Evolutionary conservation across 2,329 filamentous ascomycete genomes (phyloP).

Genomic region (Cyanodermella asteris): DNA sequence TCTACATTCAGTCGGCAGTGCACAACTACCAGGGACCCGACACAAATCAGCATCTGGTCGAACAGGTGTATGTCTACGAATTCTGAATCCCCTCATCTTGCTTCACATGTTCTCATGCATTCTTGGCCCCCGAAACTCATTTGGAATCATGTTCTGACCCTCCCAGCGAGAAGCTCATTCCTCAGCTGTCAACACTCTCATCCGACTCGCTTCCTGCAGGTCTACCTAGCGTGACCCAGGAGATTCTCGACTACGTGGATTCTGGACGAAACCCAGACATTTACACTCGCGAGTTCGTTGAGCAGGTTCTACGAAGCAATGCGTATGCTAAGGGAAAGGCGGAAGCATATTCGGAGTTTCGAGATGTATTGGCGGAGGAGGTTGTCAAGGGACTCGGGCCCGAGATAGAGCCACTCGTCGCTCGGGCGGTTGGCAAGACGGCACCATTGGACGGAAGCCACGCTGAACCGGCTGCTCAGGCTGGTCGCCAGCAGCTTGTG

Average conservation of each 20-base stretch:
- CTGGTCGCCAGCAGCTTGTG: too few relatives aligned
- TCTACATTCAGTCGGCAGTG: constrained; percentile 34
- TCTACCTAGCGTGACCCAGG: constrained; percentile 26
- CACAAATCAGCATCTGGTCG: constrained; percentile 34
- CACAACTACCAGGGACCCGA: constrained; percentile 36
- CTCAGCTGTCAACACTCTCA: too few relatives aligned
- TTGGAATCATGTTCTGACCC: not conserved
- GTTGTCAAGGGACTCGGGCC: constrained; percentile 32
- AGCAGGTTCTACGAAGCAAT: constrained; percentile 39
- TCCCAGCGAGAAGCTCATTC: too few relatives aligned
- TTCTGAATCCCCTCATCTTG: constrained; percentile 5
- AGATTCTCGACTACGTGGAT: constrained; percentile 42
- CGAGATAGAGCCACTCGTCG: too few relatives aligned
- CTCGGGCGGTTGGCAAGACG: too few relatives aligned
- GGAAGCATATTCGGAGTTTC: constrained; percentile 35
- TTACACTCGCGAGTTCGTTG: constrained; percentile 43
- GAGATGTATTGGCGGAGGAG: constrained; percentile 35
- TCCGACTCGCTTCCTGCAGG: constrained; percentile 2
- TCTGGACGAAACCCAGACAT: constrained; percentile 42
- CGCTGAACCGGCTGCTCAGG: too few relatives aligned
- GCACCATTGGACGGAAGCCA: too few relatives aligned
- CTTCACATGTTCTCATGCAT: not conserved
- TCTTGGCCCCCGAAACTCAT: not conserved
- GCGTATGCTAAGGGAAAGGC: constrained; percentile 39
- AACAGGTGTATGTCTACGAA: constrained; percentile 27